These are phyloP conservation scores for Starmerella lactis-condensi DNA, from an alignment of 805 yeast genomes.

Conservation along the genomic window DNA sequence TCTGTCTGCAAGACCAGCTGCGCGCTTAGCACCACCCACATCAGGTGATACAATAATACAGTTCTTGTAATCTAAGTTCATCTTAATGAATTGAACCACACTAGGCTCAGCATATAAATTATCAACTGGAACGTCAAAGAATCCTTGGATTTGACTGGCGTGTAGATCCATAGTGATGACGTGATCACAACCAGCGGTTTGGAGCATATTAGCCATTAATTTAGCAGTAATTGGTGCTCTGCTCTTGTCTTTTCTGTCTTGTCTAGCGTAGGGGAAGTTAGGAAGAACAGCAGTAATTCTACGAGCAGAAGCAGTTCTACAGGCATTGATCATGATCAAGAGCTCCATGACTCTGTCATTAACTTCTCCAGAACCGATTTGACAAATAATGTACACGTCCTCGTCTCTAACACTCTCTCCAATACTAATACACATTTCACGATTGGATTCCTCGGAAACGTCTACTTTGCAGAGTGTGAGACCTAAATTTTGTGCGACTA, in stretches of 20 bases:
- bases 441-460: constrained; percentile 29
- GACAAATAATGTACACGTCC: constrained; percentile 35
- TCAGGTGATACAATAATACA: constrained; percentile 89
- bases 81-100: constrained; percentile 65
- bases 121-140: constrained; percentile 90
- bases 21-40: constrained; percentile 98
- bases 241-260: constrained; percentile 89
- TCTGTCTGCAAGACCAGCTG: constrained; percentile 88
- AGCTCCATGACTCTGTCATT: constrained; percentile 80
- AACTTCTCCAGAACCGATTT: constrained; percentile 70
- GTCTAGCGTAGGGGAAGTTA: constrained; percentile 93
- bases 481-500: constrained; percentile 49
- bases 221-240: constrained; percentile 96
- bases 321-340: constrained; percentile 79
- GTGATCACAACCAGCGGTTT: constrained; percentile 91
- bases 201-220: constrained; percentile 76
- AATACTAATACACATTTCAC: constrained; percentile 25
- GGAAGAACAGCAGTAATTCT: constrained; percentile 90
- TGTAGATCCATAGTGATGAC: constrained; percentile 95
- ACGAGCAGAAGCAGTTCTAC: constrained; percentile 87
- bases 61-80: constrained; percentile 36
- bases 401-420: constrained; percentile 88
- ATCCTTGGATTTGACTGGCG: constrained; percentile 96
- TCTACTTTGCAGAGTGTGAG: constrained; percentile 35
- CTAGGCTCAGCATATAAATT: constrained; percentile 91